phyloP scores from a whole-genome alignment of 495 filamentous ascomycete species.

The Penicillium crystallinum region DNA sequence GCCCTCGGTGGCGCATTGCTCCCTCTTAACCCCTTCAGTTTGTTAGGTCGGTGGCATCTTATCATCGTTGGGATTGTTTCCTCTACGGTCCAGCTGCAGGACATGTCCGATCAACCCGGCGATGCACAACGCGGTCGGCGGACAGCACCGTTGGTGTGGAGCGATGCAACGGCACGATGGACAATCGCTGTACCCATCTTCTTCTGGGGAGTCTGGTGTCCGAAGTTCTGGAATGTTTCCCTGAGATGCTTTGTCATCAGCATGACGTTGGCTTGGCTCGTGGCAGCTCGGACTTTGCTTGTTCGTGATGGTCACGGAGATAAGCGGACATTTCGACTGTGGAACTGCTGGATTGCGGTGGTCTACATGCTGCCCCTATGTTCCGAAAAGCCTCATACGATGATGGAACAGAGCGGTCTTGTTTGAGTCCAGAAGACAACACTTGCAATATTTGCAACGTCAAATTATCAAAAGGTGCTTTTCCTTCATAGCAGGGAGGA shows the following conservation, averaged over 20 bases:
- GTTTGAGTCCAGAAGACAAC: no score
- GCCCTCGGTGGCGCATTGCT: slow-evolving; percentile 5
- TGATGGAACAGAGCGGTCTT: no score
- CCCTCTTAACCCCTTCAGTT: neutral
- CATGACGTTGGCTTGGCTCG: neutral
- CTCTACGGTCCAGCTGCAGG: slow-evolving; percentile 44
- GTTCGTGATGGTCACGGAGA: neutral
- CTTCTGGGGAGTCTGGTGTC: slow-evolving; percentile 32
- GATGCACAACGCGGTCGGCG: slow-evolving; percentile 33
- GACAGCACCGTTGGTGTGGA: slow-evolving; percentile 35
- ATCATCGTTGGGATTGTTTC: slow-evolving; percentile 35
- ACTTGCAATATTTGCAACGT: no score
- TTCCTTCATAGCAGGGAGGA: no score
- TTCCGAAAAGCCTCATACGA: neutral
- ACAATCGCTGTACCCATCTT: slow-evolving; percentile 29
- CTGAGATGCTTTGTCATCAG: neutral
- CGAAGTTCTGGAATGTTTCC: slow-evolving; percentile 23
- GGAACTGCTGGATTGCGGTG: slow-evolving; percentile 4
- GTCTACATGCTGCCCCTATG: slow-evolving; percentile 1
- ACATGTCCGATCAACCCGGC: slow-evolving; percentile 38
- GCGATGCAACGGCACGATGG: slow-evolving; percentile 34
- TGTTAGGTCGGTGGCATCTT: slow-evolving; percentile 26
- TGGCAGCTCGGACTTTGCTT: neutral
- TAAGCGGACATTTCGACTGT: neutral
- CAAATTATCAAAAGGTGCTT: no score